These are phyloP conservation scores for Blastobotrys aristatus DNA, from an alignment of 1,139 yeast species.

Conservation along the genomic window DNA sequence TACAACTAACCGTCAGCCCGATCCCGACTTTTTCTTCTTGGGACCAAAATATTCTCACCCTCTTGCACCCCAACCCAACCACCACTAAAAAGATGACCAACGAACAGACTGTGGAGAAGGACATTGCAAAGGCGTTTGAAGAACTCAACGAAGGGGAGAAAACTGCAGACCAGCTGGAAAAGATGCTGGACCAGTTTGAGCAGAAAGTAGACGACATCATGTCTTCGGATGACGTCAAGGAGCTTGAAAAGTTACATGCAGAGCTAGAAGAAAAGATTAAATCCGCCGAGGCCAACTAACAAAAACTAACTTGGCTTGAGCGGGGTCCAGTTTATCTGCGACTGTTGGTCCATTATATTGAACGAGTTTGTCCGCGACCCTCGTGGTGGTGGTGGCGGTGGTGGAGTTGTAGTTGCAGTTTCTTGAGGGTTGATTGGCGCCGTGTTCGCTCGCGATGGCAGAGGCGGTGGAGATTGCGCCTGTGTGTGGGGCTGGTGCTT, in stretches of 20 bases:
- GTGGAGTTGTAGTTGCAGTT: not conserved
- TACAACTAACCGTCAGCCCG: too few relatives aligned
- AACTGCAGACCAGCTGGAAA: conserved; percentile 50
- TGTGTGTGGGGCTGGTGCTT: too few relatives aligned
- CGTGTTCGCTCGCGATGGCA: conserved; percentile 1
- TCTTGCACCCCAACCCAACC: not conserved
- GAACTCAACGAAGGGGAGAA: conserved; percentile 53
- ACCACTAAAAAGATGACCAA: conserved; percentile 9
- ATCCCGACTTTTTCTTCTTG: too few relatives aligned
- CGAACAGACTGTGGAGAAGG: conserved; percentile 24
- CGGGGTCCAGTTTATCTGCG: conserved; percentile 19
- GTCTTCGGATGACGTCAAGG: conserved; percentile 25
- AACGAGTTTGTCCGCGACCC: conserved; percentile 1
- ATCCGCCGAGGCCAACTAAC: not conserved
- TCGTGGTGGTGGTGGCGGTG: conserved; percentile 20
- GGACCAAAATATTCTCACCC: too few relatives aligned
- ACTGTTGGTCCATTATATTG: conserved; percentile 9
- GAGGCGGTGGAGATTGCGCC: conserved; percentile 2
- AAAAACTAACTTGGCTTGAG: conserved; percentile 17
- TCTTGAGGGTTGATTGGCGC: not conserved
- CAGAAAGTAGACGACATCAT: conserved; percentile 48
- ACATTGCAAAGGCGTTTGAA: conserved; percentile 45
- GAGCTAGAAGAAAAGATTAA: conserved; percentile 15
- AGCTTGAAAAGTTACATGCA: conserved; percentile 18
- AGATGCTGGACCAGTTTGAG: conserved; percentile 52